These are phyloP conservation scores for Nephelium lappaceum DNA, from an alignment of 345 rosid genomes.

Conservation along the genomic window DNA sequence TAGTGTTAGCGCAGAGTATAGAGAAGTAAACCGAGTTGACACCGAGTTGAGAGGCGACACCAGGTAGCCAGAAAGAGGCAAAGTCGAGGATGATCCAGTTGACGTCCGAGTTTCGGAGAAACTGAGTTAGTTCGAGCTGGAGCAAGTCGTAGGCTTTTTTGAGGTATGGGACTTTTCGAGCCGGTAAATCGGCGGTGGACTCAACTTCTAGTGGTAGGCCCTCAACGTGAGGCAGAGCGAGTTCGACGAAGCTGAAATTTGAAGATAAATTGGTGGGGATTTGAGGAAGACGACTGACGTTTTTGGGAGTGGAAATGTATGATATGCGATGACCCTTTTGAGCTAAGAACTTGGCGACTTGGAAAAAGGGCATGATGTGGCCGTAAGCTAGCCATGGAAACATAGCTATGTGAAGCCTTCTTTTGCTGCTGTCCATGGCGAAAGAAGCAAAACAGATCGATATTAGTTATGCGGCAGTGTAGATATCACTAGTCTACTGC, in stretches of 20 bases:
- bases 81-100: too few species aligned
- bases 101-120: not conserved
- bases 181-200: not conserved
- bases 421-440: not conserved
- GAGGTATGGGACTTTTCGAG: not conserved
- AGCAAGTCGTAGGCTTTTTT: conserved; percentile 11
- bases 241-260: not conserved
- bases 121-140: not conserved
- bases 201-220: not conserved
- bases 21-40: too few species aligned
- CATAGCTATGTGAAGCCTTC: conserved; percentile 5
- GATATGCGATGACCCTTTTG: conserved; percentile 18
- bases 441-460: too few species aligned
- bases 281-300: conserved; percentile 1
- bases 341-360: conserved; percentile 14
- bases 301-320: conserved; percentile 21
- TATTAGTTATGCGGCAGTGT: too few species aligned
- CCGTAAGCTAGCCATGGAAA: conserved; percentile 24
- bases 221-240: not conserved
- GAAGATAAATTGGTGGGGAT: not conserved
- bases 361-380: conserved; percentile 11
- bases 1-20: too few species aligned
- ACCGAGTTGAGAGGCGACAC: too few species aligned
- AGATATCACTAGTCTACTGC: too few species aligned
- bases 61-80: too few species aligned